Conservation (phyloP, 345 rosid genomes). For the Mallotus nudiflorus region DNA sequence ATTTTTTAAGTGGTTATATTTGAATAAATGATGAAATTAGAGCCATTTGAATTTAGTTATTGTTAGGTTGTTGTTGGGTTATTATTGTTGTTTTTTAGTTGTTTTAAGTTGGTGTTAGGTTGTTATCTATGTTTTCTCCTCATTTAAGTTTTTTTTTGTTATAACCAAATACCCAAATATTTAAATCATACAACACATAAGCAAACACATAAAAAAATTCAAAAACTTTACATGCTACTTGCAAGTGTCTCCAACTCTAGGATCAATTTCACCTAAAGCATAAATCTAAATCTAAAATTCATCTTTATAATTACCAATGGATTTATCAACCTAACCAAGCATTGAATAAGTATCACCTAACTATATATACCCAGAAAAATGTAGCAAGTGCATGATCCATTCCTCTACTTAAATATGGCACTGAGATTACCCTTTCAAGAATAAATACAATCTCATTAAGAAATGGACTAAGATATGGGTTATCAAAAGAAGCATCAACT, state of each 20-base stretch:
- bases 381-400: conserved; percentile 90
- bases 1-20: no score
- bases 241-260: conserved; percentile 99
- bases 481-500: conserved; percentile 76
- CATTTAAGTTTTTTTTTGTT: no score
- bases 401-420: conserved; percentile 70
- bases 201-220: not conserved
- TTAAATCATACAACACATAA: not conserved
- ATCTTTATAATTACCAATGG: conserved; percentile 76
- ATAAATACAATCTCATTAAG: conserved; percentile 92
- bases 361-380: conserved; percentile 95
- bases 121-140: no score
- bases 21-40: no score
- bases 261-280: conserved; percentile 89
- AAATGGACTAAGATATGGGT: conserved; percentile 98
- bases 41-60: no score
- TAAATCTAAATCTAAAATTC: conserved; percentile 96
- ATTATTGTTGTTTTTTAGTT: no score
- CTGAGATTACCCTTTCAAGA: conserved; percentile 74
- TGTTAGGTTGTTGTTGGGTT: no score
- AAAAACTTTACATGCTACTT: conserved; percentile 43
- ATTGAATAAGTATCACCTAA: conserved; percentile 92
- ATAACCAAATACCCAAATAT: not conserved
- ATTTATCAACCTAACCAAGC: conserved; percentile 92
- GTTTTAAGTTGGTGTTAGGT: no score